phyloP scores from a whole-genome alignment of 139 green algal genomes.

The Micractinium conductrix region DNA sequence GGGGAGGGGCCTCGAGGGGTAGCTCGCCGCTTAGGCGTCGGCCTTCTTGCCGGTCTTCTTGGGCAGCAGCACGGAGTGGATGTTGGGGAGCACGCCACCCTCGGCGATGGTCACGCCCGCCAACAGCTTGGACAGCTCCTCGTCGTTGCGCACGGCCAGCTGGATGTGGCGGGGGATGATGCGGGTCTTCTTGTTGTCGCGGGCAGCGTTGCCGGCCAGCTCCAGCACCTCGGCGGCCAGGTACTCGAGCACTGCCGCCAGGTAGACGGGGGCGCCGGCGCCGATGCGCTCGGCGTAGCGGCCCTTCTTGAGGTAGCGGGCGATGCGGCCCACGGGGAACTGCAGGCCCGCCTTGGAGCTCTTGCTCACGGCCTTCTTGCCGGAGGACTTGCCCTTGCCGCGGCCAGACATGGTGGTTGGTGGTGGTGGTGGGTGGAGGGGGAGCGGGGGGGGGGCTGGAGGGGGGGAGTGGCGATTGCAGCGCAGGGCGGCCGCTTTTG shows the following conservation, averaged over 20 bases:
- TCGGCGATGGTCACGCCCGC: constrained; percentile 82
- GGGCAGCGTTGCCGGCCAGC: constrained; percentile 67
- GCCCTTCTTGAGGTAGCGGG: constrained; percentile 87
- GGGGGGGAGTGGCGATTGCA: too few species aligned
- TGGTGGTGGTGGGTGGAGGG: too few species aligned
- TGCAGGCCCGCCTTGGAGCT: constrained; percentile 90
- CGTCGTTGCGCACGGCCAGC: constrained; percentile 92
- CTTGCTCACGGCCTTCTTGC: constrained; percentile 83
- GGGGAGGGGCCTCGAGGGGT: too few species aligned
- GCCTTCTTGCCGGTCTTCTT: constrained; percentile 88
- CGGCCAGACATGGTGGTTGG: constrained; percentile 66
- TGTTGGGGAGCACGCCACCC: constrained; percentile 90
- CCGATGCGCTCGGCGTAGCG: constrained; percentile 71
- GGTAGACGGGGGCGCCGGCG: constrained; percentile 36
- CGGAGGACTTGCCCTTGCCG: constrained; percentile 70
- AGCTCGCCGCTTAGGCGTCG: constrained; percentile 17
- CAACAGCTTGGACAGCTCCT: constrained; percentile 95
- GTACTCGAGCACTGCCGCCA: constrained; percentile 70
- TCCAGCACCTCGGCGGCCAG: constrained; percentile 71
- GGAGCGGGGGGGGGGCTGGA: too few species aligned
- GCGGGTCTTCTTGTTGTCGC: constrained; percentile 96
- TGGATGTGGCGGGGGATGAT: constrained; percentile 92
- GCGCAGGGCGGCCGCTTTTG: too few species aligned
- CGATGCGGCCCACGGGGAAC: constrained; percentile 89
- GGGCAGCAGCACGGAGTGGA: constrained; percentile 85